Evolutionary conservation across 345 rosid genomes (phyloP).

Genomic region (Linum tenue): DNA sequence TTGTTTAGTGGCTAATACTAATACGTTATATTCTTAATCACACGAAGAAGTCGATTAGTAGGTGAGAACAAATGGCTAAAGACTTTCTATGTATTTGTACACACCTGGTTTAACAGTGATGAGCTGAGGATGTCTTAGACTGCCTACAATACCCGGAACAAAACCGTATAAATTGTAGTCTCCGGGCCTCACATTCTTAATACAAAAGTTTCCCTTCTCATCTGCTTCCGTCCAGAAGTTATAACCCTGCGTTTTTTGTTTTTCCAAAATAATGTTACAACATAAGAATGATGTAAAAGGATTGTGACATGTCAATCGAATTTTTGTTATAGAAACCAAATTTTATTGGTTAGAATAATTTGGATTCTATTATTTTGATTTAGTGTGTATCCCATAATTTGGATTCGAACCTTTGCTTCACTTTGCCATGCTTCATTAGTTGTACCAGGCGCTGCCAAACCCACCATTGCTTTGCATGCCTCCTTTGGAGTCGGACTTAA

Average conservation of each 20-base stretch:
- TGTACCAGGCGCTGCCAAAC: slow-evolving; percentile 60
- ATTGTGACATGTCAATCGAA: too few relatives aligned
- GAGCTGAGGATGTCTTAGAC: slow-evolving; percentile 28
- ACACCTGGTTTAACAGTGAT: slow-evolving; percentile 49
- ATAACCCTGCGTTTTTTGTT: slow-evolving; percentile 45
- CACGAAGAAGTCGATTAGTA: neutral
- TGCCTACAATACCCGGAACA: slow-evolving; percentile 64
- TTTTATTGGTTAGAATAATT: too few relatives aligned
- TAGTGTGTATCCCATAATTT: too few relatives aligned
- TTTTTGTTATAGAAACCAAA: too few relatives aligned
- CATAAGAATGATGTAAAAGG: too few relatives aligned
- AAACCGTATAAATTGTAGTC: slow-evolving; percentile 57
- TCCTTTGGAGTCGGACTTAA: slow-evolving; percentile 12
- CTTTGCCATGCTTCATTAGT: slow-evolving; percentile 78
- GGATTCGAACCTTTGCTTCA: slow-evolving; percentile 43
- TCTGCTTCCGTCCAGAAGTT: slow-evolving; percentile 70
- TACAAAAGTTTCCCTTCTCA: slow-evolving; percentile 40
- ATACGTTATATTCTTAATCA: too few relatives aligned
- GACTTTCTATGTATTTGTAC: neutral
- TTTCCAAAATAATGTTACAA: too few relatives aligned
- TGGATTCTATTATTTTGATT: too few relatives aligned
- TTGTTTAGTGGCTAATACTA: neutral
- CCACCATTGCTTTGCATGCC: slow-evolving; percentile 51
- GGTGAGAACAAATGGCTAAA: neutral
- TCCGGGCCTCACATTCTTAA: slow-evolving; percentile 52